These are phyloP conservation scores for Geotrichum klebahnii DNA, from an alignment of 1,139 yeast species.

Conservation along the genomic window DNA sequence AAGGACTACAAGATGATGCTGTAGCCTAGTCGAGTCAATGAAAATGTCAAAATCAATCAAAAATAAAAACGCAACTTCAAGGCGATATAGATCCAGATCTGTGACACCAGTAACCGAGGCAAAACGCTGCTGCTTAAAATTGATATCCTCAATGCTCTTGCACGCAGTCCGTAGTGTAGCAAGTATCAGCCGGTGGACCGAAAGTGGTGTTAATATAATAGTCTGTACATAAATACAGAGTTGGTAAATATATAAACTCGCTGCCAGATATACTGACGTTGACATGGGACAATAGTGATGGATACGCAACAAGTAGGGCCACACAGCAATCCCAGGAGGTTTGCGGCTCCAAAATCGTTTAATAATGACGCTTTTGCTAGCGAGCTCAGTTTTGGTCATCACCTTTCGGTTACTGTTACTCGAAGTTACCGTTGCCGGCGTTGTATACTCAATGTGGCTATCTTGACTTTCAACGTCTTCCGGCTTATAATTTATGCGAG, in stretches of 20 bases:
- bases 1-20: conserved; percentile 29
- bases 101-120: conserved; percentile 54
- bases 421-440: not conserved
- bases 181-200: conserved; percentile 48
- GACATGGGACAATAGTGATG: conserved; percentile 46
- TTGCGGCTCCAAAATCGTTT: conserved; percentile 42
- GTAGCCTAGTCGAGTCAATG: conserved; percentile 34
- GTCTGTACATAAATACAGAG: conserved; percentile 36
- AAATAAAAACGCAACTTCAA: conserved; percentile 49
- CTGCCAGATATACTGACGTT: conserved; percentile 44
- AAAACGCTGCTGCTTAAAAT: conserved; percentile 48
- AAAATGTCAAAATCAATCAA: conserved; percentile 40
- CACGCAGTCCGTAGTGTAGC: conserved; percentile 50
- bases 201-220: conserved; percentile 42
- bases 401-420: not conserved
- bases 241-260: conserved; percentile 40
- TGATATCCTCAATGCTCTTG: conserved; percentile 51
- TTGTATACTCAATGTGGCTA: not conserved
- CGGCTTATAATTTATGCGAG: not conserved
- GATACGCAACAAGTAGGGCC: conserved; percentile 42
- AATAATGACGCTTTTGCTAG: conserved; percentile 7
- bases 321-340: conserved; percentile 40
- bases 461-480: no score
- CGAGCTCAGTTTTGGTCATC: conserved; percentile 1
- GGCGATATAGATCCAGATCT: conserved; percentile 43